phyloP scores from a whole-genome alignment of 202 grass and related monocot genomes.

The Carex arenaria region DNA sequence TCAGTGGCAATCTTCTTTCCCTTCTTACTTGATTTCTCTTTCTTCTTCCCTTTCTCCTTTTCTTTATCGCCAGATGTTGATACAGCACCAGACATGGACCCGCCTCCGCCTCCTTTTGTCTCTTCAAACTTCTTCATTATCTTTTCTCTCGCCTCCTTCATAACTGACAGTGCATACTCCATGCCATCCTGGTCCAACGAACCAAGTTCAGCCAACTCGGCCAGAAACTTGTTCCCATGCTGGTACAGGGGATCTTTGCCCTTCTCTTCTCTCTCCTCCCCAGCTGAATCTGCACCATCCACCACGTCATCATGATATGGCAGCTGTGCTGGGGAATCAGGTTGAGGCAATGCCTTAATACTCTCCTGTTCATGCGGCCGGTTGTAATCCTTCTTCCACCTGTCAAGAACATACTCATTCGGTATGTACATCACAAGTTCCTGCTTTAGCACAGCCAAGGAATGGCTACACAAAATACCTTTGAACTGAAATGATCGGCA shows the following conservation, averaged over 20 bases:
- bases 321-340: conserved; percentile 6
- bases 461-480: conserved; percentile 94
- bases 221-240: conserved; percentile 27
- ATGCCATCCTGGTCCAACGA: conserved; percentile 25
- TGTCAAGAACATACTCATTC: conserved; percentile 71
- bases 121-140: conserved; percentile 31
- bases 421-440: conserved; percentile 92
- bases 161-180: conserved; percentile 27
- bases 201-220: conserved; percentile 31
- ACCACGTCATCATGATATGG: neutral
- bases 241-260: conserved; percentile 21
- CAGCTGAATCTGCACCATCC: neutral
- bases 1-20: neutral
- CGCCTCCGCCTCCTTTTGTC: conserved; percentile 7
- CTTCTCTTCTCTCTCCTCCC: conserved; percentile 3
- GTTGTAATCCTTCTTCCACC: conserved; percentile 96
- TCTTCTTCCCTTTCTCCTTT: conserved; percentile 10
- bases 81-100: neutral
- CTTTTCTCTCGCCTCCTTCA: conserved; percentile 39
- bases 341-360: neutral
- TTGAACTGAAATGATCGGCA: conserved; percentile 89
- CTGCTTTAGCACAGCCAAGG: conserved; percentile 68
- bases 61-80: conserved; percentile 3
- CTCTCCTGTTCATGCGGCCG: conserved; percentile 42
- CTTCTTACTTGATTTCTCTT: conserved; percentile 12